Conservation (phyloP, 192 early-diverging fungal genomes). For the Linnemannia hyalina region DNA sequence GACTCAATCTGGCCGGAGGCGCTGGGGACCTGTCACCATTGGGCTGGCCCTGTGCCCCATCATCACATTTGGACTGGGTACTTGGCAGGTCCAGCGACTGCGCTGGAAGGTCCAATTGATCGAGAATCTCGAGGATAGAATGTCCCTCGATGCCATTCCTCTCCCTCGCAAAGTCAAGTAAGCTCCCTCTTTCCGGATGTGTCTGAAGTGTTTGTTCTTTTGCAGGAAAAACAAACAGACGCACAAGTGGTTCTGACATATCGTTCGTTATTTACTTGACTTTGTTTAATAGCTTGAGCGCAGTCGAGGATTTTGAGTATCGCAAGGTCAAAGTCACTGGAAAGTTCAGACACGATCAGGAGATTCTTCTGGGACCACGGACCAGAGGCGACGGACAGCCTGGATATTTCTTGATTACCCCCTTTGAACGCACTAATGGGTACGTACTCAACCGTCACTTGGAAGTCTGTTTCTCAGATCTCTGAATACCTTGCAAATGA, state of each 20-base stretch:
- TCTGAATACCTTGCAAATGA: background rate
- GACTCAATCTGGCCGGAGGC: constrained; percentile 35
- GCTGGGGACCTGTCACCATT: constrained; percentile 45
- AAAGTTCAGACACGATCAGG: constrained; percentile 75
- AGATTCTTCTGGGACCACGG: constrained; percentile 88
- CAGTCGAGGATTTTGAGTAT: constrained; percentile 78
- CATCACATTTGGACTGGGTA: constrained; percentile 79
- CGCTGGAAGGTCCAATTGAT: constrained; percentile 91
- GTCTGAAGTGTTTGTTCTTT: background rate
- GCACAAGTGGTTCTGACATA: background rate
- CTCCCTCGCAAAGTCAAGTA: constrained; percentile 77
- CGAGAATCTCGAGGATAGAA: constrained; percentile 73
- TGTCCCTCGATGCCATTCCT: constrained; percentile 72
- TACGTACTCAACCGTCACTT: background rate
- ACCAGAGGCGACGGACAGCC: constrained; percentile 73
- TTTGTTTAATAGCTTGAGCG: constrained; percentile 10
- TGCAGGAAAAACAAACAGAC: background rate
- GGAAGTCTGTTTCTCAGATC: background rate
- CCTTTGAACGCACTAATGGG: constrained; percentile 78
- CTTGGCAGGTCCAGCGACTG: constrained; percentile 91
- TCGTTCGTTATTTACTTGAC: constrained; percentile 24
- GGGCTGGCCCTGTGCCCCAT: constrained; percentile 64
- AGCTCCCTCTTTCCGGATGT: background rate
- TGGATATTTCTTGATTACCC: constrained; percentile 83
- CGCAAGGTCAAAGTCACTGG: constrained; percentile 80